Evolutionary conservation across 129 eudicot genomes (phyloP).

Genomic region (Logfia minima): DNA sequence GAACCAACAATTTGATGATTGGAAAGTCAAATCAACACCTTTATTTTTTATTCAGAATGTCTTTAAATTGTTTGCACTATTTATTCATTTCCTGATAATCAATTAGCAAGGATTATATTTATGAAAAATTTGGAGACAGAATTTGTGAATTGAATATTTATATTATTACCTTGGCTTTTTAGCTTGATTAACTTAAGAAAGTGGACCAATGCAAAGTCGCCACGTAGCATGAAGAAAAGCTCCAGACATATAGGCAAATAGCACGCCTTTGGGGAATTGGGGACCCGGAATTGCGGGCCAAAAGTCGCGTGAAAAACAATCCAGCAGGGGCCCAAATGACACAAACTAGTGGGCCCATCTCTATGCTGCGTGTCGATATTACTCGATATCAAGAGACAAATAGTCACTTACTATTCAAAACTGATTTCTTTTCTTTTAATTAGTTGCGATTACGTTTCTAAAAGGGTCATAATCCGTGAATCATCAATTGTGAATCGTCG

Average conservation of each 20-base stretch:
- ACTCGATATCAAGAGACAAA: not conserved
- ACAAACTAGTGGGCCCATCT: slow-evolving; percentile 1
- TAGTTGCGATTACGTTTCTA: not conserved
- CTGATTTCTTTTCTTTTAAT: too few species aligned
- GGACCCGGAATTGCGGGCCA: slow-evolving; percentile 28
- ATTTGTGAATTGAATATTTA: not conserved
- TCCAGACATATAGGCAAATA: not conserved
- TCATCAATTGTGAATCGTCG: too few species aligned
- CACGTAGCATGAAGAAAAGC: slow-evolving; percentile 12
- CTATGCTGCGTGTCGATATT: not conserved
- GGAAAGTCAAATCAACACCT: too few species aligned
- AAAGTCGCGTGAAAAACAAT: slow-evolving; percentile 30
- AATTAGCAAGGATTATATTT: too few species aligned
- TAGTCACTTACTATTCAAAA: not conserved
- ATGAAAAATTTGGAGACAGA: too few species aligned
- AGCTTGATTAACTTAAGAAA: not conserved
- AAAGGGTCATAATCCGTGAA: too few species aligned
- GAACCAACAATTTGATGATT: too few species aligned
- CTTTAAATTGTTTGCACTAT: too few species aligned
- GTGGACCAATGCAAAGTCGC: not conserved
- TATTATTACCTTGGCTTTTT: not conserved
- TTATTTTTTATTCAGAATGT: too few species aligned
- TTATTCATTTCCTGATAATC: too few species aligned
- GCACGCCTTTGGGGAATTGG: slow-evolving; percentile 25
- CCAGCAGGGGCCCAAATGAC: slow-evolving; percentile 28